Evolutionary conservation across 768 basidiomycete genomes (phyloP), one percentile per base, ranked within the genome.

Genomic region (Mycena rosella): DNA sequence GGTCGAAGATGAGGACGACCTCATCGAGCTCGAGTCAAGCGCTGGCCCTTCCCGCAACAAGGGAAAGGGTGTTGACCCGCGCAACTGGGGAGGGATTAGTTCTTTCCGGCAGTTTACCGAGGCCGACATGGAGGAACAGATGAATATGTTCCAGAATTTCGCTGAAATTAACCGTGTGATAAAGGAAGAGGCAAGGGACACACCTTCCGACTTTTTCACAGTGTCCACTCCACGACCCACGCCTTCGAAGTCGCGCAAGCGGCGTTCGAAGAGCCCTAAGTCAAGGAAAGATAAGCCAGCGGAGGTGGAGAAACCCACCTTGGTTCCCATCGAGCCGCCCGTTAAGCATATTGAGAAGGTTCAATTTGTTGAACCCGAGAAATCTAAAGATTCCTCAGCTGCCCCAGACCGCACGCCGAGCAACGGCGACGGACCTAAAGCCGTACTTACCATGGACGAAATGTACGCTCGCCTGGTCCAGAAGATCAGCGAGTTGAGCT

Each of bases 61-160:
- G 48, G 63, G 63, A 14, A 65, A 65, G 36, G 56, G 55, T 20
- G 14, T 30, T 24, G 63, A 65, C 27, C 63, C 63, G 18, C 10
- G 47, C 8, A 58, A 65, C 24, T 65, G 64, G 63, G 63, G 64
- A 30, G 40, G 34, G 6, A 32, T 59, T 13, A 26, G 11, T 6
- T 49, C 60, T 6, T 42, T 59, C 10, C 20, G 34, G 5, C n/a
- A 59, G 14, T 47, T 59, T 13, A 30, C 26, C 7, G 56, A 58
- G 8, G 24, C 11, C 10, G 64, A 65, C 8, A 15, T 58, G 22
- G 11, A 32, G 22, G 42, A 18, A 36, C 64, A 52, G 27, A 36
- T n/a, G 6, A 48, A 51, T 30, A 32, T 29, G 56, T 22, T 65
- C 18, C 22, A 17, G 8, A 65, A 58, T 20, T 65, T 27, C 26